phyloP scores from a whole-genome alignment of 2,329 filamentous ascomycete species.

The Graphilbum fragrans region DNA sequence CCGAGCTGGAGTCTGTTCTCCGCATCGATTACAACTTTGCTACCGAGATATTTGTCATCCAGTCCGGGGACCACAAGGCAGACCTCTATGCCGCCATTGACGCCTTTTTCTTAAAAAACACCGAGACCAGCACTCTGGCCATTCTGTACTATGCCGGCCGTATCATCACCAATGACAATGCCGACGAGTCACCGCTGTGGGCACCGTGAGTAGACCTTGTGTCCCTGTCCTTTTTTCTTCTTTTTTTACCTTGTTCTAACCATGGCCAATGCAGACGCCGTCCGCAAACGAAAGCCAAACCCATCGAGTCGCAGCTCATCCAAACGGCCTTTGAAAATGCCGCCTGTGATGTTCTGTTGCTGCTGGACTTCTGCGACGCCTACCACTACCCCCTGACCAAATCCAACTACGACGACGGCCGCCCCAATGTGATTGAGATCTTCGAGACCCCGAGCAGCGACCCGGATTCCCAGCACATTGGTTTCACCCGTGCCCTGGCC shows the following conservation, averaged over 20 bases:
- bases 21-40: conserved; percentile 5
- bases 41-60: conserved; percentile 5
- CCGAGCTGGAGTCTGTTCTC: conserved; percentile 6
- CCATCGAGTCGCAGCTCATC: conserved; percentile 6
- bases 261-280: conserved; percentile 5
- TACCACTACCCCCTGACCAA: conserved; percentile 5
- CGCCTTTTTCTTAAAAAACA: conserved; percentile 4
- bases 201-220: conserved; percentile 7
- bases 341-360: conserved; percentile 9
- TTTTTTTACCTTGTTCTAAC: not conserved
- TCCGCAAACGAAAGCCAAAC: not conserved
- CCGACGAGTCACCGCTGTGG: conserved; percentile 7
- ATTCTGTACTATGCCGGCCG: conserved; percentile 11
- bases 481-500: conserved; percentile 7
- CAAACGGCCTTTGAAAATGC: conserved; percentile 8
- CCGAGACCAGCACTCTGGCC: conserved; percentile 6
- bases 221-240: not conserved
- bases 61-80: not conserved
- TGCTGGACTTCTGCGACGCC: conserved; percentile 8
- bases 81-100: conserved; percentile 3
- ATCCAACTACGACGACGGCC: not conserved
- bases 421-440: conserved; percentile 9
- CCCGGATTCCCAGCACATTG: not conserved
- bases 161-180: not conserved
- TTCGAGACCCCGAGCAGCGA: conserved; percentile 6